Conservation (phyloP, 495 filamentous ascomycete species). For the Trichoderma orchidacearum region DNA sequence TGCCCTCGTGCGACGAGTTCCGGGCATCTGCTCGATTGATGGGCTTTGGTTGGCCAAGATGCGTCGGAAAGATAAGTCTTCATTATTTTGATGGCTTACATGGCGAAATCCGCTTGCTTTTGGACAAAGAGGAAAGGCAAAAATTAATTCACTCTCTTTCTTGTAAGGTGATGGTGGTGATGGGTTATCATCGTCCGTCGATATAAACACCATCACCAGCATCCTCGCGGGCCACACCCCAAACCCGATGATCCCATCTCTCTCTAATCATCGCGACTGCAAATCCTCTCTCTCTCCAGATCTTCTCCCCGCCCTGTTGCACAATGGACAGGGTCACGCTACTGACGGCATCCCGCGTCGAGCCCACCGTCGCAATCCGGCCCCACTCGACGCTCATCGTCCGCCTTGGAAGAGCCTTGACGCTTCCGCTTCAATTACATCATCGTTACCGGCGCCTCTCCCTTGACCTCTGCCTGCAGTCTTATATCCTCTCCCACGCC, state of each 20-base stretch:
- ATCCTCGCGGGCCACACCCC: no score
- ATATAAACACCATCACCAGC: no score
- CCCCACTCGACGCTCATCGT: slow-evolving; percentile 10
- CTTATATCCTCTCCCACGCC: slow-evolving; percentile 10
- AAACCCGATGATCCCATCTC: no score
- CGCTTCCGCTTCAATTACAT: slow-evolving; percentile 17
- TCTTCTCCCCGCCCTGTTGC: no score
- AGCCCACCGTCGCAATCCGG: slow-evolving; percentile 10
- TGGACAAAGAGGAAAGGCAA: not conserved
- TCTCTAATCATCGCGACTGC: no score
- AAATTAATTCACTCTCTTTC: no score
- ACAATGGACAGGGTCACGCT: slow-evolving; percentile 11
- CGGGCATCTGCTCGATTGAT: not conserved
- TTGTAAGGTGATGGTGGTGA: no score
- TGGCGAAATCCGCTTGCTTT: no score
- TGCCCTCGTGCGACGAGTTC: not conserved
- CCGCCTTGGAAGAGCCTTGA: slow-evolving; percentile 12
- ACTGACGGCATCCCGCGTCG: slow-evolving; percentile 16
- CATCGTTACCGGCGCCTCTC: slow-evolving; percentile 10
- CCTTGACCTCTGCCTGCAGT: slow-evolving; percentile 12
- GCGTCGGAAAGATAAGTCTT: no score
- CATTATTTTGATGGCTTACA: not conserved
- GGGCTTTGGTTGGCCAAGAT: not conserved
- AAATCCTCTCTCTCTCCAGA: no score
- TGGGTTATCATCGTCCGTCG: no score